phyloP scores from a whole-genome alignment of 495 filamentous ascomycete genomes.

The Daldinia vernicosa region DNA sequence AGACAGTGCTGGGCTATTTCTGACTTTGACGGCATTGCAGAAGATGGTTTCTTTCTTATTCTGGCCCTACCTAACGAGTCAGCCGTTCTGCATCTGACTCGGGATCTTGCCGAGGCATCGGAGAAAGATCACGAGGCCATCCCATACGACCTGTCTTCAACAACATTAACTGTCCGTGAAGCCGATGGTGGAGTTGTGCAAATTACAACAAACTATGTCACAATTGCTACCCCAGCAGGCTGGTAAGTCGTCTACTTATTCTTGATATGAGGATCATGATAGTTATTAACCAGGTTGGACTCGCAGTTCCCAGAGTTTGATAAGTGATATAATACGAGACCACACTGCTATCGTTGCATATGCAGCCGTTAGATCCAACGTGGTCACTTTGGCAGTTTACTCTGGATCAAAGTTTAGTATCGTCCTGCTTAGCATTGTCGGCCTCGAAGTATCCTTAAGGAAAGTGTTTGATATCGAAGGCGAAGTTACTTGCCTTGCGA shows the following conservation, averaged over 20 bases:
- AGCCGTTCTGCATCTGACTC: conserved; percentile 49
- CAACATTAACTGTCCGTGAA: conserved; percentile 62
- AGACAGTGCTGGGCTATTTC: conserved; percentile 58
- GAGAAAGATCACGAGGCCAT: conserved; percentile 50
- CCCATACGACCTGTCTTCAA: conserved; percentile 59
- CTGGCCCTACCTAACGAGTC: conserved; percentile 61
- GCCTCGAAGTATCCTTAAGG: conserved; percentile 31
- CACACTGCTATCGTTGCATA: conserved; percentile 44
- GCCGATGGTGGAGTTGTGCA: conserved; percentile 58
- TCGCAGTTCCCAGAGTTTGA: conserved; percentile 42
- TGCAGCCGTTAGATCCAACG: conserved; percentile 44
- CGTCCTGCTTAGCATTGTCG: conserved; percentile 43
- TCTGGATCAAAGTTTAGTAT: conserved; percentile 45
- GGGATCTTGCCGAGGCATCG: conserved; percentile 49
- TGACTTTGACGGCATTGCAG: conserved; percentile 16
- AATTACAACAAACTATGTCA: conserved; percentile 62
- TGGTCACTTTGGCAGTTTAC: conserved; percentile 50
- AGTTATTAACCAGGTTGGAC: conserved; percentile 9
- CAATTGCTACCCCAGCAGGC: conserved; percentile 42
- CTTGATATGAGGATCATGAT: conserved; percentile 22
- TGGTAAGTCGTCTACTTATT: conserved; percentile 39
- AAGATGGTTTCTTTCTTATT: conserved; percentile 52
- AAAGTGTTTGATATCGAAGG: conserved; percentile 46
- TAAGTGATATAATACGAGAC: conserved; percentile 40
- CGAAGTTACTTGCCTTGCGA: conserved; percentile 53